These are phyloP conservation scores for Termitomyces sp. DNA, from an alignment of 1,284 basidiomycete genomes.

Conservation along the genomic window DNA sequence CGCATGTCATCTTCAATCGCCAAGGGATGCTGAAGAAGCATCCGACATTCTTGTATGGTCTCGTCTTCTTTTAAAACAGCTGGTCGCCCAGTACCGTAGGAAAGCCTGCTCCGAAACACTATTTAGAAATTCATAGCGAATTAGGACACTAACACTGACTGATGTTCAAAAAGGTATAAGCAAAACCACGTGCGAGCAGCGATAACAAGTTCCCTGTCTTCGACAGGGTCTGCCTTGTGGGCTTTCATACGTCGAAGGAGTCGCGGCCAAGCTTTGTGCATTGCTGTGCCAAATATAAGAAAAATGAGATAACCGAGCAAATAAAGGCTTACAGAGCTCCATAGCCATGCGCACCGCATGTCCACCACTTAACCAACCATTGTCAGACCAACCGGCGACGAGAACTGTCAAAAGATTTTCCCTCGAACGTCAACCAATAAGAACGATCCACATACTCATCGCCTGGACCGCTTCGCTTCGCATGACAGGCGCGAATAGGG, in stretches of 20 bases:
- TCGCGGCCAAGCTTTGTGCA: constrained; percentile 86
- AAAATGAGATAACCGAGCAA: not conserved
- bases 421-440: not conserved
- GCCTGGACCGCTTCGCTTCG: constrained; percentile 84
- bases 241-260: constrained; percentile 71
- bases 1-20: constrained; percentile 91
- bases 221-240: constrained; percentile 52
- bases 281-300: constrained; percentile 41
- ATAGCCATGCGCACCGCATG: constrained; percentile 93
- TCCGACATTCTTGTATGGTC: constrained; percentile 76
- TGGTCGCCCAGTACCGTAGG: constrained; percentile 88
- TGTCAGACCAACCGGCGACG: constrained; percentile 87
- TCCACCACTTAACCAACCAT: constrained; percentile 87
- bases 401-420: constrained; percentile 46
- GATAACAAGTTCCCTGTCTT: constrained; percentile 76
- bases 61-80: constrained; percentile 91
- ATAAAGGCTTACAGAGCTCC: constrained; percentile 64
- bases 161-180: constrained; percentile 88
- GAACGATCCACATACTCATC: constrained; percentile 59
- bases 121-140: constrained; percentile 1
- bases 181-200: constrained; percentile 86
- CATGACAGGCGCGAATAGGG: constrained; percentile 79
- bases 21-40: constrained; percentile 82
- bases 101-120: constrained; percentile 51
- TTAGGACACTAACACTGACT: constrained; percentile 49